A percentile compares a stretch with the other conserved stretches of the same genome.
Conservation (phyloP, 352 stramenopile species). For the Pythium sukuiense region DNA sequence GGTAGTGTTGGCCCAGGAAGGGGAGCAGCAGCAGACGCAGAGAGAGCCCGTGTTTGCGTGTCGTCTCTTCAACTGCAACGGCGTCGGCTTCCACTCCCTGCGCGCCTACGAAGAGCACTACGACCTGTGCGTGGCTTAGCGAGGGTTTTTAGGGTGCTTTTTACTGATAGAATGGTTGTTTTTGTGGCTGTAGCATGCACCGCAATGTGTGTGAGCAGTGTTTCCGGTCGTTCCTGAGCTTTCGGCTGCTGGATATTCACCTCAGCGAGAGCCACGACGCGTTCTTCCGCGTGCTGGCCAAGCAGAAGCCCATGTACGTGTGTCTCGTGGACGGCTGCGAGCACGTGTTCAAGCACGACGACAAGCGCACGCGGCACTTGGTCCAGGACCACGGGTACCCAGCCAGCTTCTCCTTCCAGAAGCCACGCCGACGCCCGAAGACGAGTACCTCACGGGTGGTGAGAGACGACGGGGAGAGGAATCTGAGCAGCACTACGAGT, state of each 20-base stretch:
- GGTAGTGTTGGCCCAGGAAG: constrained; percentile 4
- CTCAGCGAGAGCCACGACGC: constrained; percentile 65
- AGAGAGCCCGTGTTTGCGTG: constrained; percentile 35
- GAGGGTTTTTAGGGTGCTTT: no score
- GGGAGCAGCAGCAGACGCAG: constrained; percentile 1
- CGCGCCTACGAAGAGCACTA: constrained; percentile 63
- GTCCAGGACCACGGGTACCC: constrained; percentile 43
- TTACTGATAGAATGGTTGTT: not conserved
- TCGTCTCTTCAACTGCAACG: constrained; percentile 41
- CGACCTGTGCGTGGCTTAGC: constrained; percentile 38
- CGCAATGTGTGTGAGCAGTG: constrained; percentile 56
- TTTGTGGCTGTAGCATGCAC: constrained; percentile 22
- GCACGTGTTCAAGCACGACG: constrained; percentile 44
- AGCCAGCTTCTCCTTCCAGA: constrained; percentile 40
- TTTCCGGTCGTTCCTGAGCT: constrained; percentile 46
- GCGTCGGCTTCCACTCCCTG: constrained; percentile 44
- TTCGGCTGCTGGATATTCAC: constrained; percentile 55
- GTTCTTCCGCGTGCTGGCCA: constrained; percentile 62
- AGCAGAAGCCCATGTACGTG: constrained; percentile 58
- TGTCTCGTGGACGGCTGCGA: constrained; percentile 56
- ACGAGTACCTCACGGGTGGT: not conserved
- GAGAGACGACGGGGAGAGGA: not conserved
- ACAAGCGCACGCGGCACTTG: constrained; percentile 51
- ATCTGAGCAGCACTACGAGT: not conserved
- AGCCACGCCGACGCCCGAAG: not conserved